phyloP scores from a whole-genome alignment of 257 asterid genomes.

The Perilla frutescens region DNA sequence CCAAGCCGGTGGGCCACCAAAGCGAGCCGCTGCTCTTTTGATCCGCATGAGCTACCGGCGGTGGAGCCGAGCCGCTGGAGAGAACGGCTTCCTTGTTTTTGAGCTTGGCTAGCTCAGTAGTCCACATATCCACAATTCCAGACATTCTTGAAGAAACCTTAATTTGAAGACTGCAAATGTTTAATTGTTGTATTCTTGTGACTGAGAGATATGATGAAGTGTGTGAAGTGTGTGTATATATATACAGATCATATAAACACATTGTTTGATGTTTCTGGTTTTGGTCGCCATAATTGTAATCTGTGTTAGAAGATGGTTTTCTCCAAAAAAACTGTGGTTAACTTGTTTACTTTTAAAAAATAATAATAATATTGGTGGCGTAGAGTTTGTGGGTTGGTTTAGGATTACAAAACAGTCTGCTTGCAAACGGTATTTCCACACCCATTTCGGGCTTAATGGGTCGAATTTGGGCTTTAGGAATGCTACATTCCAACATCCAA shows the following conservation, averaged over 20 bases:
- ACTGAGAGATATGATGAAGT: neutral
- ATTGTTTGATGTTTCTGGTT: neutral
- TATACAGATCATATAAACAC: neutral
- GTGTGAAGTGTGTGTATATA: neutral
- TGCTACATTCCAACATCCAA: no score
- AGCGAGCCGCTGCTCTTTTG: slow-evolving; percentile 26
- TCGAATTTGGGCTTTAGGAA: neutral
- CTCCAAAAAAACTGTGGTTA: slow-evolving; percentile 3
- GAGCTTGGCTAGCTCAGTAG: slow-evolving; percentile 48
- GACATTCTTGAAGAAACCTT: slow-evolving; percentile 43
- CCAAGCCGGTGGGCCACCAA: slow-evolving; percentile 37
- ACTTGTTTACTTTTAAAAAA: neutral
- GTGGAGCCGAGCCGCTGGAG: slow-evolving; percentile 28
- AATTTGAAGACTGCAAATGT: neutral
- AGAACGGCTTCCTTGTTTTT: slow-evolving; percentile 38
- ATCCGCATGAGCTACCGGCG: slow-evolving; percentile 29
- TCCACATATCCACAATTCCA: slow-evolving; percentile 61
- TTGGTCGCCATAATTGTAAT: neutral
- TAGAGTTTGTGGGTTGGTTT: neutral
- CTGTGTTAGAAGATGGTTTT: neutral
- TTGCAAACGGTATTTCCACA: slow-evolving; percentile 24
- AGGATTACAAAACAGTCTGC: slow-evolving; percentile 6
- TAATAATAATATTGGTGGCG: no score
- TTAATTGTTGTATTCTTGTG: neutral
- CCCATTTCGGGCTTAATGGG: neutral